Evolutionary conservation across 768 basidiomycete species (phyloP), one percentile per base, ranked within the genome.

Genomic region (Cyathus striatus): DNA sequence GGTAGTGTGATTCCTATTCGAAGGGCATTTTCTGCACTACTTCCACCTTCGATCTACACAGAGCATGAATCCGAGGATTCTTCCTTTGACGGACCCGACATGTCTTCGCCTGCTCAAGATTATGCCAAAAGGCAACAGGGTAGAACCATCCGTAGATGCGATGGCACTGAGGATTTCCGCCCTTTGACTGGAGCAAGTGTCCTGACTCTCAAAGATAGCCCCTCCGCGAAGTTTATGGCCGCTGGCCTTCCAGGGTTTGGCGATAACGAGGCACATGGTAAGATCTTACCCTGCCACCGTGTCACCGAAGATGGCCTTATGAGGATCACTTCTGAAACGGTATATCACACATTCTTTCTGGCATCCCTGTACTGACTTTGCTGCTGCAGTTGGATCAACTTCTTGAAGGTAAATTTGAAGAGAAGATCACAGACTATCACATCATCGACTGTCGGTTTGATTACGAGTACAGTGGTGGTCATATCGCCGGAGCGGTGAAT

Each of bases 371-470:
- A 18, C 37, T 38, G 35, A 50, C 59, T 49, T 45, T 49, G 27
- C 4, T 43, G 3, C 35, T 41, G 50, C n/a, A 95, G 93, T 63
- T 99, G 58, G 78, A 92, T 50, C 67, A 72, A 12, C 70, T 98
- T 12, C 63, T 98, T 23, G 78, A 83, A 38, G 94, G 95, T 18
- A 71, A 65, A 50, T 97, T 79, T 62, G 64, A 78, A 40, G 58
- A 74, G 16, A 65, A 75, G 47, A 80, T 95, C 44, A 70, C 74
- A 27, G 71, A 79, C 36, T 96, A 73, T 61, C 76, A 86, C 52
- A 65, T 99, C 44, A 85, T 99, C 52, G 96, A 99, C 65, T 98
- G 96, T 62, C 87, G 96, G 33, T 99, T 98, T 63, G 91, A 92
- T 49, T 99, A 96, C 57, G 96, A 99, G 65, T 97, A 84, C 62